phyloP scores from a whole-genome alignment of 1,284 basidiomycete species.

The Cryptococcus wingfieldii region DNA sequence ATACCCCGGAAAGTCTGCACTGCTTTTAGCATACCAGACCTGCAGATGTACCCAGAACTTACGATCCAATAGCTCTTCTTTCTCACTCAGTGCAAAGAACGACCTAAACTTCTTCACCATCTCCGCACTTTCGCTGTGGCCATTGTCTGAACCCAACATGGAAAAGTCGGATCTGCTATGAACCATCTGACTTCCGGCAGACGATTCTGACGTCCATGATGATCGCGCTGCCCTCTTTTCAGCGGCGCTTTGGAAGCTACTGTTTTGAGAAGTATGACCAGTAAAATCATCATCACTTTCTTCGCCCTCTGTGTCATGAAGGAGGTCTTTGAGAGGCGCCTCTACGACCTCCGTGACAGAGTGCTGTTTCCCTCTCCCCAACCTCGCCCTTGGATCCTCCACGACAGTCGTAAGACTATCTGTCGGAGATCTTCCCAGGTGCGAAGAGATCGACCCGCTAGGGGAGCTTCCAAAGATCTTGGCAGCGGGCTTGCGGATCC shows the following conservation, averaged over 20 bases:
- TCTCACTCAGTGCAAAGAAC: slow-evolving; percentile 78
- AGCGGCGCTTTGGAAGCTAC: neutral
- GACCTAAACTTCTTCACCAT: slow-evolving; percentile 58
- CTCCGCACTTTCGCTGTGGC: slow-evolving; percentile 29
- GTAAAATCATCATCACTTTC: slow-evolving; percentile 12
- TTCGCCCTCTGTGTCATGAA: slow-evolving; percentile 9
- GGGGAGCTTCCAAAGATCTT: slow-evolving; percentile 37
- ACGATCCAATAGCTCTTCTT: slow-evolving; percentile 81
- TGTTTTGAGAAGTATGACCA: neutral
- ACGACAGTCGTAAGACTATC: neutral
- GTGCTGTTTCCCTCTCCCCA: slow-evolving; percentile 3
- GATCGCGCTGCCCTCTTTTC: slow-evolving; percentile 7
- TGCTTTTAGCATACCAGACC: neutral
- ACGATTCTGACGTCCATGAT: slow-evolving; percentile 18
- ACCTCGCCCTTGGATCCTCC: neutral
- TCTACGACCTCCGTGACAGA: slow-evolving; percentile 23
- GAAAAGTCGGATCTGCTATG: slow-evolving; percentile 56
- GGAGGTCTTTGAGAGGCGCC: slow-evolving; percentile 8
- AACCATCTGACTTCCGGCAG: slow-evolving; percentile 16
- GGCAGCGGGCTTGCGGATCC: slow-evolving; percentile 40
- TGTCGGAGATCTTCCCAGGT: slow-evolving; percentile 1
- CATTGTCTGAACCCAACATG: slow-evolving; percentile 50
- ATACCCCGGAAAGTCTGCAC: slow-evolving; percentile 76
- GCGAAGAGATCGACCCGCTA: slow-evolving; percentile 4
- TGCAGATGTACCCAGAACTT: slow-evolving; percentile 44